Conservation (phyloP, 495 filamentous ascomycete species). For the Talaromyces wortmannii region DNA sequence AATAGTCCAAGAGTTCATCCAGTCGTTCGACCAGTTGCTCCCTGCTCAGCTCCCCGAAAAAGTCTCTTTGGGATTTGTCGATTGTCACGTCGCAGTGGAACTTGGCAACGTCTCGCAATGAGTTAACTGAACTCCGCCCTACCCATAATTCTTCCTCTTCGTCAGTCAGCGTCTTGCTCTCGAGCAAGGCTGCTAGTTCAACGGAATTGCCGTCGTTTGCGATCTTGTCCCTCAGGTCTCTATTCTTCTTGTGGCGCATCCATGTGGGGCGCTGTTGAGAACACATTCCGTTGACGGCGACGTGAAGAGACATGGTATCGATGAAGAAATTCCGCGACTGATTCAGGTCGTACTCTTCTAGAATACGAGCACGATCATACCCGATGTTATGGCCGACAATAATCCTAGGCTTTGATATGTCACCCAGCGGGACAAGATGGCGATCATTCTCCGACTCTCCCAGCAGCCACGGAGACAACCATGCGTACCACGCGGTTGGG, state of each 20-base stretch:
- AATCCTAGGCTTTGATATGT: constrained; percentile 60
- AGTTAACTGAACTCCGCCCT: constrained; percentile 88
- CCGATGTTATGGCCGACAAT: constrained; percentile 95
- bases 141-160: constrained; percentile 96
- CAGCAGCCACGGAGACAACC: constrained; percentile 93
- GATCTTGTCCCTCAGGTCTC: constrained; percentile 76
- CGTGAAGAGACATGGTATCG: constrained; percentile 98
- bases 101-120: constrained; percentile 88
- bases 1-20: constrained; percentile 87
- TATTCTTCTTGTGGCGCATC: constrained; percentile 90
- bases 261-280: constrained; percentile 92
- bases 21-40: constrained; percentile 60
- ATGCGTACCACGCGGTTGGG: constrained; percentile 88
- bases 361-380: constrained; percentile 82
- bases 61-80: constrained; percentile 80
- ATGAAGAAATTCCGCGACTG: constrained; percentile 84
- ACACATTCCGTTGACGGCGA: constrained; percentile 98
- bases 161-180: constrained; percentile 57
- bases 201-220: constrained; percentile 59
- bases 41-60: constrained; percentile 77
- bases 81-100: constrained; percentile 91
- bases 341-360: constrained; percentile 80
- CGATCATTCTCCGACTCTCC: constrained; percentile 68
- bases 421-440: constrained; percentile 82
- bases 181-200: constrained; percentile 66